Evolutionary conservation across 768 basidiomycete species (phyloP).

Genomic region (Trametes coccinea): DNA sequence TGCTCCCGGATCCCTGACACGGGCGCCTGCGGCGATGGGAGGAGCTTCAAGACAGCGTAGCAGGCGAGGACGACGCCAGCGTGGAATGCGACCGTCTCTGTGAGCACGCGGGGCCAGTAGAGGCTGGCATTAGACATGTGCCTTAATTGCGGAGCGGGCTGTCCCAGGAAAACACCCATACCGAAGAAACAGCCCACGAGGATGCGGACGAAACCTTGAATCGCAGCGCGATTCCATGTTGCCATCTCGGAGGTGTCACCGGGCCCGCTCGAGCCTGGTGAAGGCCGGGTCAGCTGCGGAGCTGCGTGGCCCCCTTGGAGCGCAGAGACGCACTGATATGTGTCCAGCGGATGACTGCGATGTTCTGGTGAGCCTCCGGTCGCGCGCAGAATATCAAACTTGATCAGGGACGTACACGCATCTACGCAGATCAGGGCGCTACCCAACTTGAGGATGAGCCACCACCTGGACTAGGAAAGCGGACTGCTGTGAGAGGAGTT

Average conservation of each 20-base stretch:
- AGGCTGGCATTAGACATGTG: constrained; percentile 10
- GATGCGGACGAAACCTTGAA: constrained; percentile 54
- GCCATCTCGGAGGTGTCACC: constrained; percentile 17
- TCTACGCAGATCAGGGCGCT: constrained; percentile 60
- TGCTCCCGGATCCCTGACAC: constrained; percentile 58
- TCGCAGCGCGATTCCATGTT: constrained; percentile 55
- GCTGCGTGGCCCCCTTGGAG: not conserved
- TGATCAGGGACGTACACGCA: constrained; percentile 55
- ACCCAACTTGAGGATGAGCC: constrained; percentile 60
- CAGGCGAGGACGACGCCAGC: constrained; percentile 61
- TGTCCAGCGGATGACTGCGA: constrained; percentile 75
- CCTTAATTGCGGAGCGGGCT: constrained; percentile 1
- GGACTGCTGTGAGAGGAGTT: not conserved
- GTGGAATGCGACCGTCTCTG: constrained; percentile 80
- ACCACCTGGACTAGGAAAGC: constrained; percentile 53
- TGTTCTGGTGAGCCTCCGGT: not conserved
- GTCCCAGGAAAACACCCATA: constrained; percentile 27
- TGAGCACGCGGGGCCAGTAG: not conserved
- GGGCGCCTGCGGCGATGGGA: constrained; percentile 22
- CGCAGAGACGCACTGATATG: constrained; percentile 52
- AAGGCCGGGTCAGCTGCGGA: constrained; percentile 5
- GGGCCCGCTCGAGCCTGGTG: constrained; percentile 14
- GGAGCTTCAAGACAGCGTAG: constrained; percentile 47
- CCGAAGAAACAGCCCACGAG: constrained; percentile 67
- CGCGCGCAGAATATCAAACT: constrained; percentile 2